Evolutionary conservation across 352 stramenopile genomes (phyloP).

Genomic region (Globisporangium barbulae): DNA sequence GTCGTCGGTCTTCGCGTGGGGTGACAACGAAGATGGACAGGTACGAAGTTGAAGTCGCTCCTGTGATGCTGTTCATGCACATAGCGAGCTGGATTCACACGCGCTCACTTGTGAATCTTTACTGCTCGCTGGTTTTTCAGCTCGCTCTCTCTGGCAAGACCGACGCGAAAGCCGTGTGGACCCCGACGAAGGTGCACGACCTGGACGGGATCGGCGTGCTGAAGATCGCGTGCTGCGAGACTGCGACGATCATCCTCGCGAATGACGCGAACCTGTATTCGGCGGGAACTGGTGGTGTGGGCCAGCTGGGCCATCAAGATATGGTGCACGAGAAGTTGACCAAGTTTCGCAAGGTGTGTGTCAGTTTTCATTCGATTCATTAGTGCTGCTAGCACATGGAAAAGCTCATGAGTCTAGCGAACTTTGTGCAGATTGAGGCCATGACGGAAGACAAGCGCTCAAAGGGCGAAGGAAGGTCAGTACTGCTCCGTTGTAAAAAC

Average conservation of each 20-base stretch:
- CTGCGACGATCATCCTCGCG: slow-evolving; percentile 51
- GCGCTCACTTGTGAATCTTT: not conserved
- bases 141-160: slow-evolving; percentile 38
- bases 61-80: not conserved
- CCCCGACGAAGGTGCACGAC: slow-evolving; percentile 53
- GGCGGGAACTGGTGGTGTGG: slow-evolving; percentile 49
- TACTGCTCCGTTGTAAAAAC: not conserved
- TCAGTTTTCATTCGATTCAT: not conserved
- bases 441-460: slow-evolving; percentile 74
- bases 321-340: slow-evolving; percentile 77
- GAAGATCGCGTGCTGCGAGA: slow-evolving; percentile 62
- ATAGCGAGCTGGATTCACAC: not conserved
- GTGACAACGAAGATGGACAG: slow-evolving; percentile 81
- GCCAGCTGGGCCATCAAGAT: slow-evolving; percentile 73
- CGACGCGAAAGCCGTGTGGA: slow-evolving; percentile 53
- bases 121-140: slow-evolving; percentile 22
- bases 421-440: slow-evolving; percentile 41
- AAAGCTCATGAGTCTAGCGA: slow-evolving; percentile 9
- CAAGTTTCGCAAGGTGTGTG: slow-evolving; percentile 65
- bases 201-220: slow-evolving; percentile 61
- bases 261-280: slow-evolving; percentile 80
- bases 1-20: slow-evolving; percentile 67
- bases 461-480: slow-evolving; percentile 66
- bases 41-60: slow-evolving; percentile 20
- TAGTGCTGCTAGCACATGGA: not conserved